Conservation (phyloP, 2,329 filamentous ascomycete genomes). For the Fusarium devonianum region DNA sequence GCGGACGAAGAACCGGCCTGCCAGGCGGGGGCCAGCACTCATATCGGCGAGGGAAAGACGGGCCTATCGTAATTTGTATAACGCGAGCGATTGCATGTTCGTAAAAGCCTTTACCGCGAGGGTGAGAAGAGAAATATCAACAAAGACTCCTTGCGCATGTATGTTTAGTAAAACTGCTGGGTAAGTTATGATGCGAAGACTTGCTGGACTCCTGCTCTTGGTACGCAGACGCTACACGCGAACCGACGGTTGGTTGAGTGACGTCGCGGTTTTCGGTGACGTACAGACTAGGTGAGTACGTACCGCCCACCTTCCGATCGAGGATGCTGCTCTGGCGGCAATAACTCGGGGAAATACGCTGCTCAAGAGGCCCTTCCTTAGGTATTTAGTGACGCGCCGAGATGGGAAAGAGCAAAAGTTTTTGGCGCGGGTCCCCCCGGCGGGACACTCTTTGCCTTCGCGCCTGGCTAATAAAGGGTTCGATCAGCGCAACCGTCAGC, state of each 20-base stretch:
- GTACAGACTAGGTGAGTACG: slow-evolving; percentile 18
- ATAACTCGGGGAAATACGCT: slow-evolving; percentile 43
- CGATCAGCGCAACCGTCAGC: slow-evolving; percentile 19
- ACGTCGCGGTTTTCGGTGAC: slow-evolving; percentile 40
- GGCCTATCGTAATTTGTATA: slow-evolving; percentile 6
- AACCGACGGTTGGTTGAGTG: slow-evolving; percentile 31
- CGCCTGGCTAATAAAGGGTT: slow-evolving; percentile 17
- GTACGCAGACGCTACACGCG: slow-evolving; percentile 10
- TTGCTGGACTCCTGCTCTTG: slow-evolving; percentile 30
- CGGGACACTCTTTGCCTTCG: slow-evolving; percentile 10
- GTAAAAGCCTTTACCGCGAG: slow-evolving; percentile 10
- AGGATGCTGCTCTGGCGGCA: slow-evolving; percentile 17
- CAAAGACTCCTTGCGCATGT: slow-evolving; percentile 23
- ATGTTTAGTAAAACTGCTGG: slow-evolving; percentile 12
- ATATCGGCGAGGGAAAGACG: slow-evolving; percentile 48
- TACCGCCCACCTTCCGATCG: background rate
- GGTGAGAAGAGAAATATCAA: slow-evolving; percentile 8
- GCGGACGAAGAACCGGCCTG: slow-evolving; percentile 55
- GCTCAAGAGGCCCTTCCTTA: no score
- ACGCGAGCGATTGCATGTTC: slow-evolving; percentile 34
- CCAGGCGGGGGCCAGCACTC: slow-evolving; percentile 54
- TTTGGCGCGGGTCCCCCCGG: slow-evolving; percentile 27
- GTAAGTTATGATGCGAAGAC: slow-evolving; percentile 29
- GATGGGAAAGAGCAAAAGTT: background rate
- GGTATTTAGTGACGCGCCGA: no score